Evolutionary conservation across 768 basidiomycete genomes (phyloP).

Genomic region (Suillus cothurnatus): DNA sequence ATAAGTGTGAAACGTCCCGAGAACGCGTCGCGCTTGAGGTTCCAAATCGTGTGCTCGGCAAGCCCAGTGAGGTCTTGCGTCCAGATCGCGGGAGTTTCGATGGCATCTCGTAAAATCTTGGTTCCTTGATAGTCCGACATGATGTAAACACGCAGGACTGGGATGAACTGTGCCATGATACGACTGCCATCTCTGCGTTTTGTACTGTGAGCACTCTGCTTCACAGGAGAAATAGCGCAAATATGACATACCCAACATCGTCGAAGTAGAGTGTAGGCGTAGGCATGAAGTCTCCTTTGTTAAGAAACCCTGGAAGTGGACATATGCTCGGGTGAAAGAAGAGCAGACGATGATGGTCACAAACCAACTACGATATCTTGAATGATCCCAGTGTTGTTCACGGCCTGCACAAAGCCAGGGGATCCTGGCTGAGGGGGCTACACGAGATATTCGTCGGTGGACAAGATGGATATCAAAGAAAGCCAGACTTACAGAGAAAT

Average conservation of each 20-base stretch:
- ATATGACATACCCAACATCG: not conserved
- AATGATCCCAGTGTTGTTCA: not conserved
- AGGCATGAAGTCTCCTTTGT: not conserved
- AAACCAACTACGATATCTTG: not conserved
- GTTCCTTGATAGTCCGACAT: constrained; percentile 7
- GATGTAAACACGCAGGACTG: not conserved
- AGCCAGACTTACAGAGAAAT: not conserved
- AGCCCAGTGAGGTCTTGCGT: not conserved
- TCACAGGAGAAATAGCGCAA: not conserved
- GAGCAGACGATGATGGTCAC: not conserved
- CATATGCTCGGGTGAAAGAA: too few species aligned
- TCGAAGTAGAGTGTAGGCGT: not conserved
- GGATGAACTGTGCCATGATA: not conserved
- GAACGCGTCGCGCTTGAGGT: not conserved
- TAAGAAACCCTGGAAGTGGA: not conserved
- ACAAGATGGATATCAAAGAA: not conserved
- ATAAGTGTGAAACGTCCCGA: not conserved
- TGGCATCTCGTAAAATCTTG: not conserved
- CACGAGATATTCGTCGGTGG: not conserved
- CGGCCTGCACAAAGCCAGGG: not conserved
- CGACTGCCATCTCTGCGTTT: not conserved
- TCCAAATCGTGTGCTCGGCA: not conserved
- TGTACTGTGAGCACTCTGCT: not conserved
- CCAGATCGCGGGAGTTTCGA: not conserved
- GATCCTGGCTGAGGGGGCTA: not conserved